Base-by-base conservation (phyloP, 345 rosid genomes). In the Anastatica hierochuntica region DNA sequence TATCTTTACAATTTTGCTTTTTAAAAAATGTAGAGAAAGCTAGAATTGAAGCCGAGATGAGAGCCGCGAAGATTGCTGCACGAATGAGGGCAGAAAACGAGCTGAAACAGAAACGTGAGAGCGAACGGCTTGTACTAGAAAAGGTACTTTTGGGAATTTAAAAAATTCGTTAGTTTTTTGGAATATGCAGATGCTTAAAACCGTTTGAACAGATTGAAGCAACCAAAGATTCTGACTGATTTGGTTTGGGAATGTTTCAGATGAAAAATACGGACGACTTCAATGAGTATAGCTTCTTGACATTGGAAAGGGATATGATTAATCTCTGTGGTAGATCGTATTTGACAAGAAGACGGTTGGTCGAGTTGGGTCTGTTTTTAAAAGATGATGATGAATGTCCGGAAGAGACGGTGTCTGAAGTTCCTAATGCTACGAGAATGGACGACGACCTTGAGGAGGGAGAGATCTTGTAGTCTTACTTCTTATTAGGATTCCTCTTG, bases 391-490 rank as follows among this genome's bases (percentile, higher is more conserved):
- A 44, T 23, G 14, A 63, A n/a, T n/a, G n/a, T 35, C 61, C 9
- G 30, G 74, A 76, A 4, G 68, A 30, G 36, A 14, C n/a, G 0
- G 13, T 9, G n/a, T 40, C 42, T 7, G 38, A 48, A 17, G 74
- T 62, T n/a, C n/a, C n/a, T n/a, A n/a, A n/a, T n/a, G n/a, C n/a
- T n/a, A n/a, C n/a, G 18, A 84, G 79, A 12, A 72, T n/a, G 13
- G 12, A 27, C 3, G 74, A 69, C 5, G 82, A 76, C 29, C 69
- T 73, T 2, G 98, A 86, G 76, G 98, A 87, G 34, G 96, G 98
- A n/a, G 95, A 87, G 66, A 82, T 86, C 31, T 21, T 68, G 7
- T 65, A 34, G 12, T 12, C 19, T 26, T 21, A 24, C 11, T 34
- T 34, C 23, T 16, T 30, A 19, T 11, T 37, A 26, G 14, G 46